phyloP scores from a whole-genome alignment of 805 yeast species.

The Cyberlindnera mississippiensis region DNA sequence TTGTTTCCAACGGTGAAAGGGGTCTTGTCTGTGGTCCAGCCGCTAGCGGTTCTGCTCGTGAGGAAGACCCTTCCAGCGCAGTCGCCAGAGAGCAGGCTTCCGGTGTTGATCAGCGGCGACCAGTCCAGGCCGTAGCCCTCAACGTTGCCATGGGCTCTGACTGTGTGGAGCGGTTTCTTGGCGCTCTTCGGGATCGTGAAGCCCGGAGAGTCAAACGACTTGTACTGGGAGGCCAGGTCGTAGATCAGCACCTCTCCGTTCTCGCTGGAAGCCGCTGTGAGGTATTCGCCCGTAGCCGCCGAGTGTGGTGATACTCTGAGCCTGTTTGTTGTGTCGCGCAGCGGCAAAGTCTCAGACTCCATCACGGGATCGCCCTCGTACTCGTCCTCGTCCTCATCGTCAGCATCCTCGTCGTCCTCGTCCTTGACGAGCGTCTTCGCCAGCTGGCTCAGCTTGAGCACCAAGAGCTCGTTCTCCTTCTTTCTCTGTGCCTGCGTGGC shows the following conservation, averaged over 20 bases:
- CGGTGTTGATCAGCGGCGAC: slow-evolving; percentile 82
- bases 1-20: slow-evolving; percentile 63
- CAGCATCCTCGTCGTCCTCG: slow-evolving; percentile 71
- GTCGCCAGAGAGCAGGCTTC: slow-evolving; percentile 86
- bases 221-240: slow-evolving; percentile 75
- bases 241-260: slow-evolving; percentile 84
- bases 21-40: slow-evolving; percentile 82
- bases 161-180: slow-evolving; percentile 78
- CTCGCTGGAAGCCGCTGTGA: slow-evolving; percentile 86
- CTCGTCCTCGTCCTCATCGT: slow-evolving; percentile 68
- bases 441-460: slow-evolving; percentile 78
- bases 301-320: slow-evolving; percentile 81
- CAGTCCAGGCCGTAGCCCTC: slow-evolving; percentile 98
- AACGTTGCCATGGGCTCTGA: slow-evolving; percentile 84
- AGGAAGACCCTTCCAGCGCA: slow-evolving; percentile 76
- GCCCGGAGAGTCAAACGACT: slow-evolving; percentile 88
- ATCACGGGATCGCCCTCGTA: slow-evolving; percentile 77
- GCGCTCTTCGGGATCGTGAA: slow-evolving; percentile 69
- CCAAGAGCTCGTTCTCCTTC: slow-evolving; percentile 84
- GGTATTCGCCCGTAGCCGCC: slow-evolving; percentile 66
- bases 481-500: slow-evolving; percentile 90
- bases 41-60: slow-evolving; percentile 70
- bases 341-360: slow-evolving; percentile 77
- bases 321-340: slow-evolving; percentile 84
- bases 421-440: slow-evolving; percentile 84